phyloP scores from a whole-genome alignment of 305 asterid genomes.

The Stenogyne calaminthoides region DNA sequence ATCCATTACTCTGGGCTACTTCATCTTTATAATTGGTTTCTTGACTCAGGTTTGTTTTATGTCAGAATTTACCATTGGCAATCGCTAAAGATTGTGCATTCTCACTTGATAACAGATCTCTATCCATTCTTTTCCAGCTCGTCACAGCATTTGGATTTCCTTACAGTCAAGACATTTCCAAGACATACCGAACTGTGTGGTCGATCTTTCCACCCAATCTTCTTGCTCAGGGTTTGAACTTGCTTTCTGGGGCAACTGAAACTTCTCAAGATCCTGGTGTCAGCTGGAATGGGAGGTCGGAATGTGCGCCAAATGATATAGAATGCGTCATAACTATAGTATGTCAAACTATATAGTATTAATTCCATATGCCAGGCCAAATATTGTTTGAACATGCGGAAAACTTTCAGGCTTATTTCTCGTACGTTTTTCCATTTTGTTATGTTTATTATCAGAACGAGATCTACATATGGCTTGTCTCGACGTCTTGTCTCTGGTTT shows the following conservation, averaged over 20 bases:
- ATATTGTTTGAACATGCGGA: slow-evolving; percentile 6
- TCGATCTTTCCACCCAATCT: slow-evolving; percentile 92
- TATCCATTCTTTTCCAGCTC: slow-evolving; percentile 44
- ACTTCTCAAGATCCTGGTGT: slow-evolving; percentile 76
- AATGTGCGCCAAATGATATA: slow-evolving; percentile 60
- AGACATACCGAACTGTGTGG: slow-evolving; percentile 56
- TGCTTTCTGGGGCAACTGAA: slow-evolving; percentile 61
- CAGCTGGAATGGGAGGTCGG: slow-evolving; percentile 68
- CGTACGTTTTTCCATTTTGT: slow-evolving; percentile 23
- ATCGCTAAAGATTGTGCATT: slow-evolving; percentile 18
- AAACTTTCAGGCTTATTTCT: not conserved
- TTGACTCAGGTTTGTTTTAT: slow-evolving; percentile 65
- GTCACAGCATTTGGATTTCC: slow-evolving; percentile 65
- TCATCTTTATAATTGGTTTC: slow-evolving; percentile 70
- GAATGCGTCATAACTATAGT: slow-evolving; percentile 68
- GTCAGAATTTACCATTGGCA: slow-evolving; percentile 25
- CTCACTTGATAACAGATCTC: slow-evolving; percentile 31
- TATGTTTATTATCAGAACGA: slow-evolving; percentile 55
- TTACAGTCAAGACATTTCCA: slow-evolving; percentile 42
- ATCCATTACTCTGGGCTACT: slow-evolving; percentile 76
- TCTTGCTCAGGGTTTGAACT: slow-evolving; percentile 66
- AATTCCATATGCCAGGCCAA: slow-evolving; percentile 20
- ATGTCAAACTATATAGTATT: slow-evolving; percentile 23
- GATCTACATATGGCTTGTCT: slow-evolving; percentile 61
- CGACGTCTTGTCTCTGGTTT: slow-evolving; percentile 69